Base-by-base conservation (phyloP, 352 stramenopile genomes). In the Pythium vanterpoolii region DNA sequence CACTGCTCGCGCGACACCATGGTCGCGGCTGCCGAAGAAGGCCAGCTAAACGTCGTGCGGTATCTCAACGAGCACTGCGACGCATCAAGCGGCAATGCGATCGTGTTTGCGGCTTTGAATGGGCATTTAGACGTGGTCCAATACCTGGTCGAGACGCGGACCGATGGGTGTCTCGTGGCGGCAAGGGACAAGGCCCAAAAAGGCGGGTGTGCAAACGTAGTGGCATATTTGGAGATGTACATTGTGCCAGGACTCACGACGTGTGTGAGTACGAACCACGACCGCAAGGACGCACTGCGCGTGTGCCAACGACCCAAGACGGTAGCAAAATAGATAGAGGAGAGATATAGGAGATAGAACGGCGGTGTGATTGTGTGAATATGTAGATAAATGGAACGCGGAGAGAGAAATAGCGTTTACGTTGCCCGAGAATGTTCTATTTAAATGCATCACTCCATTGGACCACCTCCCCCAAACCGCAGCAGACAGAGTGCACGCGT, bases 61-160 rank as follows among this genome's bases (percentile, higher is more conserved):
- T 68, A 59, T 19, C 56, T 64, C 11, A 54, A 68, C 38, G 33
- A 43, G 5, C 18, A 63, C 40, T 23, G 36, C 18, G 38, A 45
- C 24, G 52, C 24, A 16, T 46, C 21, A 31, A 58, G 14, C 62
- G 61, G 53, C 38, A 68, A 49, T 47, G 56, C 52, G 46, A 55
- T 61, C 3, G 38, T 73, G 46, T 62, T 69, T 43, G 61, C 66
- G 5, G 61, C 66, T 3, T 50, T 61, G 19, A 57, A 64, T 43
- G 66, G 66, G n/a, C 61, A 67, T 26, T 24, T 64, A 2, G 28
- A 57, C 5, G 60, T 70, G 11, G 66, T 73, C 21, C 9, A 64
- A 47, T 73, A 53, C 45, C 31, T 73, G 1, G 56, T 56, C 3
- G 56, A 62, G 45, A 48, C n/a, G 18, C 56, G 56, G 9, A 36